A percentile compares a stretch with the other conserved stretches of the same genome.
These are phyloP conservation scores for Aspergillus wentii DNA, from an alignment of 495 filamentous ascomycete species.

Conservation along the genomic window DNA sequence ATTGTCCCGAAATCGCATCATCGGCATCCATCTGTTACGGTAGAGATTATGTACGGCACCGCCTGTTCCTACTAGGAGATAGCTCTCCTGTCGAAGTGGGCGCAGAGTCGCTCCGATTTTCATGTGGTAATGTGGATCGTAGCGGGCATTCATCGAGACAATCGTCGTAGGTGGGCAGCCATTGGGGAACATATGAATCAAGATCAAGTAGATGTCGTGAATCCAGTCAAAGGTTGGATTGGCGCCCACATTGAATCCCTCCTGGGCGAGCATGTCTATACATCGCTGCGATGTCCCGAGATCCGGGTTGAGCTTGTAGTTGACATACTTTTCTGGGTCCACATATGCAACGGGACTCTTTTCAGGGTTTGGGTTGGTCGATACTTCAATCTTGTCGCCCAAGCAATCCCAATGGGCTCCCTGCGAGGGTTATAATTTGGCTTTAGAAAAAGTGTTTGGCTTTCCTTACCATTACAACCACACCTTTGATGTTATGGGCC, in stretches of 20 bases:
- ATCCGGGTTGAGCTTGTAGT: slow-evolving; percentile 53
- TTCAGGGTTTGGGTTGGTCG: slow-evolving; percentile 48
- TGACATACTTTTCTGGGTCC: slow-evolving; percentile 50
- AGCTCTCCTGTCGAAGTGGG: slow-evolving; percentile 42
- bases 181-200: slow-evolving; percentile 58
- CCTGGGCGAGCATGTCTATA: slow-evolving; percentile 35
- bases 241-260: slow-evolving; percentile 43
- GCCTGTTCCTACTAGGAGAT: slow-evolving; percentile 56
- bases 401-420: slow-evolving; percentile 57
- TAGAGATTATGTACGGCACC: slow-evolving; percentile 62
- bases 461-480: slow-evolving; percentile 55
- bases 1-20: slow-evolving; percentile 55
- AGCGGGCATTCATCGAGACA: slow-evolving; percentile 52
- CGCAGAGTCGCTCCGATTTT: slow-evolving; percentile 48
- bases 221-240: slow-evolving; percentile 58
- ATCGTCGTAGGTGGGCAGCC: slow-evolving; percentile 55
- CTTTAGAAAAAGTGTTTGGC: too few relatives aligned
- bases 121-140: slow-evolving; percentile 57
- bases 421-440: too few relatives aligned
- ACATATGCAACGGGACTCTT: slow-evolving; percentile 58
- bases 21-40: slow-evolving; percentile 55
- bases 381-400: slow-evolving; percentile 45
- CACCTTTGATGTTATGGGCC: slow-evolving; percentile 48
- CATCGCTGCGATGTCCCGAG: slow-evolving; percentile 39
- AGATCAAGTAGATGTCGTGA: slow-evolving; percentile 59